These are phyloP conservation scores for Austropuccinia psidii DNA, from an alignment of 1,284 basidiomycete genomes.

Conservation along the genomic window DNA sequence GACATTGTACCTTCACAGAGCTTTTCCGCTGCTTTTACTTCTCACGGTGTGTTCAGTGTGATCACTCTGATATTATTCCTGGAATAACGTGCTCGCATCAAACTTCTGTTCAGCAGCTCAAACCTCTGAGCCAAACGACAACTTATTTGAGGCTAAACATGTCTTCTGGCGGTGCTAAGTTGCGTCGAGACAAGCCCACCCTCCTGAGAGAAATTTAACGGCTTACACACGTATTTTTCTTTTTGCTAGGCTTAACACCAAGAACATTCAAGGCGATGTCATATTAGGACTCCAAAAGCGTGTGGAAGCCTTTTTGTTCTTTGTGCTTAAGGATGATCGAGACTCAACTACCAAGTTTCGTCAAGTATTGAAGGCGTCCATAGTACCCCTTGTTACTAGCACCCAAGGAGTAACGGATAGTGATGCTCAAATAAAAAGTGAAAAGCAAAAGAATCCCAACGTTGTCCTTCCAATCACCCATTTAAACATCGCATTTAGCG, in stretches of 20 bases:
- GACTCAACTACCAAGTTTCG: conserved; percentile 1
- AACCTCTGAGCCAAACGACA: too few relatives aligned
- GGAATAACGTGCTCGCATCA: too few relatives aligned
- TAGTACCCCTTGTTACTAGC: background rate
- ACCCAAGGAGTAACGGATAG: background rate
- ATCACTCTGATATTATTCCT: too few relatives aligned
- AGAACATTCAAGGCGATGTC: conserved; percentile 20
- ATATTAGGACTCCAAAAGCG: conserved; percentile 10
- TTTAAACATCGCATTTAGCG: background rate
- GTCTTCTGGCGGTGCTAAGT: too few relatives aligned
- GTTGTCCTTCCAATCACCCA: background rate
- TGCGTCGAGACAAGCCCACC: too few relatives aligned
- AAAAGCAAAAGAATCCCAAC: background rate
- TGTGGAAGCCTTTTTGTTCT: conserved; percentile 3
- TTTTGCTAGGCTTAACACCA: background rate
- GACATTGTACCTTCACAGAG: too few relatives aligned
- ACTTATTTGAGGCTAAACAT: too few relatives aligned
- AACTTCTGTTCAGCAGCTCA: too few relatives aligned
- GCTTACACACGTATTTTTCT: too few relatives aligned
- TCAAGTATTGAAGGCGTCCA: background rate
- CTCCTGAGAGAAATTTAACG: too few relatives aligned
- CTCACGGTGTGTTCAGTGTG: too few relatives aligned
- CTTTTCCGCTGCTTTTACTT: too few relatives aligned
- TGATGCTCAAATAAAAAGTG: background rate
- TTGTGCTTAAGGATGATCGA: background rate